These are phyloP conservation scores for Solanum chacoense DNA, from an alignment of 305 asterid genomes.

Conservation along the genomic window DNA sequence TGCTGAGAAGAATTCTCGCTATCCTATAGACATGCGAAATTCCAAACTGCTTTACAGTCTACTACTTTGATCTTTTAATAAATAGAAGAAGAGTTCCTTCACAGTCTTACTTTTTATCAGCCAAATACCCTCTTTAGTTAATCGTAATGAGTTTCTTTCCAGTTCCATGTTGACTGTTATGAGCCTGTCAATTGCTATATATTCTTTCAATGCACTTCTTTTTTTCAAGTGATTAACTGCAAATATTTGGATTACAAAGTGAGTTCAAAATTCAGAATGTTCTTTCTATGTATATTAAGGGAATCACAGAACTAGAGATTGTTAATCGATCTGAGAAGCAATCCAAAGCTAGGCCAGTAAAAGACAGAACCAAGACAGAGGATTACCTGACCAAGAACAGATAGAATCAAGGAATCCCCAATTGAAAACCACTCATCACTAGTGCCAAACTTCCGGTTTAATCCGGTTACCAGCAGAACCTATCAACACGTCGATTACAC, in stretches of 20 bases:
- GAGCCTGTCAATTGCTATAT: background rate
- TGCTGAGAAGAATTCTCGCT: background rate
- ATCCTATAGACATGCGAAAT: background rate
- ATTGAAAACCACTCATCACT: conserved; percentile 94
- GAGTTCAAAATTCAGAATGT: background rate
- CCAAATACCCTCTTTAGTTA: background rate
- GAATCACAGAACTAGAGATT: background rate
- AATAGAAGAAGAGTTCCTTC: background rate
- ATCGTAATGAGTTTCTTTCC: background rate
- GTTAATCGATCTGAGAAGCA: background rate
- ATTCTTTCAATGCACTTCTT: background rate
- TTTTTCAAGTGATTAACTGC: background rate
- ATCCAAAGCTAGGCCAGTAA: background rate
- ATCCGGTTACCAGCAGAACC: conserved; percentile 86
- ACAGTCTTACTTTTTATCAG: background rate
- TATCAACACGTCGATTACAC: conserved; percentile 9
- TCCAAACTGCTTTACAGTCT: background rate
- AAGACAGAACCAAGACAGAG: background rate
- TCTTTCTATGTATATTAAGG: background rate
- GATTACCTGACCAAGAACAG: conserved; percentile 83
- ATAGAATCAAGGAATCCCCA: conserved; percentile 81
- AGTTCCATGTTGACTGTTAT: background rate
- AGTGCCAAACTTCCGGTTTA: conserved; percentile 64
- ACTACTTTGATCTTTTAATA: background rate
- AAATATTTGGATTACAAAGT: background rate